Evolutionary conservation across 306 rosid genomes (phyloP), one percentile per base, ranked within the genome.

Genomic region (Lathyrus oleraceus): DNA sequence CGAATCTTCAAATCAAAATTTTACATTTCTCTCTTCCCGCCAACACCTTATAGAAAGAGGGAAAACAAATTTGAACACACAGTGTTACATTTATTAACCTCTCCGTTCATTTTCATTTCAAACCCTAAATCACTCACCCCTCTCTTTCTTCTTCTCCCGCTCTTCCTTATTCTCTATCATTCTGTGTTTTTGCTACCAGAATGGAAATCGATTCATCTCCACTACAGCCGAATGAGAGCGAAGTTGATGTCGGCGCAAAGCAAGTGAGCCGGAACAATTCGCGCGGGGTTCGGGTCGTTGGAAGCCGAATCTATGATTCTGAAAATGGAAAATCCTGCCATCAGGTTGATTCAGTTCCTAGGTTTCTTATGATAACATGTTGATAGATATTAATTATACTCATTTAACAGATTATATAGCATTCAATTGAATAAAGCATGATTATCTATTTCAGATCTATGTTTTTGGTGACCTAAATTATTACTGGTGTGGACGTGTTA

Each of bases 241-340:
- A 56, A 1, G 5, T 25, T 13, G 62, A 12, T 56, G 49, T 2
- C 4, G 15, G 10, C 25, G 64, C 5, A 3, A 11, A 47, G 14
- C 73, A 74, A 25, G 48, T 53, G 3, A 84, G 76, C 35, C 84
- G 87, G 5, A 25, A 65, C 6, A 84, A 76, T 5, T 49, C 72
- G 8, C 81, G 79, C 0, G 84, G 87, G 35, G 66, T 87, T 74
- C 83, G 86, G 5, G 57, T 82, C 1, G 57, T 79, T 14, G 85
- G 77, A 16, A 84, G 63, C 72, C 78, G 87, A 72, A 67, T 80
- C 73, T 84, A 85, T 49, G 96, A 90, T 61, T 67, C 91, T 45
- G 67, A 65, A 17, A 78, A 81, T 23, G 95, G 89, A 0, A 83
- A 62, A 61, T 69, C 85, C 42, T 89, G 96, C 44, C 98, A 89